Conservation (phyloP, 345 rosid genomes). For the Brassica napus region DNA sequence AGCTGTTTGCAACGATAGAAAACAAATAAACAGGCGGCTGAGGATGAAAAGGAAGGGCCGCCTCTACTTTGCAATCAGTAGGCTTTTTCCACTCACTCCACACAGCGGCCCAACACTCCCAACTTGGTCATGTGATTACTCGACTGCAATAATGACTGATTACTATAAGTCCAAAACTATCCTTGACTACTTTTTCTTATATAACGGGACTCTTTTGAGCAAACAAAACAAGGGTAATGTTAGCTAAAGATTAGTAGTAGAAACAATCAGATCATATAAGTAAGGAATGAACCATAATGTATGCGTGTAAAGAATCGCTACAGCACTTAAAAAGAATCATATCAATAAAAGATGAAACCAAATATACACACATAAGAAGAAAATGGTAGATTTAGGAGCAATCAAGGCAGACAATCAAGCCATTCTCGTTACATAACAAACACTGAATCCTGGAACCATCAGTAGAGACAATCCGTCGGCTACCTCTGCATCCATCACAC, state of each 20-base stretch:
- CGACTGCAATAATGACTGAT: neutral
- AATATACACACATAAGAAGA: slow-evolving; percentile 1
- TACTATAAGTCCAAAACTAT: neutral
- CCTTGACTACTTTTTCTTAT: neutral
- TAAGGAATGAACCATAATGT: neutral
- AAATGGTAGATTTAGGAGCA: slow-evolving; percentile 44
- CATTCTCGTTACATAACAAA: slow-evolving; percentile 79
- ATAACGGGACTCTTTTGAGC: neutral
- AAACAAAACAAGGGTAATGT: neutral
- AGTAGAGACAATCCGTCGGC: slow-evolving; percentile 47
- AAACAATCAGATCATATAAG: neutral
- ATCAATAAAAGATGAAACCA: slow-evolving; percentile 12
- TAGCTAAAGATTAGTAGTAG: neutral
- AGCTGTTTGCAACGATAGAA: too few species aligned
- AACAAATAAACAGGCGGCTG: slow-evolving; percentile 34
- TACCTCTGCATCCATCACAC: slow-evolving; percentile 72
- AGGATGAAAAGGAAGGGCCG: slow-evolving; percentile 29
- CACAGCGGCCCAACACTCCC: slow-evolving; percentile 29
- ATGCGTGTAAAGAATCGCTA: neutral
- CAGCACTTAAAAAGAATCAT: neutral
- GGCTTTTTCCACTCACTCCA: slow-evolving; percentile 23
- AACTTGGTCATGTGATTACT: slow-evolving; percentile 27
- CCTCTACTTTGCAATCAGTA: slow-evolving; percentile 35
- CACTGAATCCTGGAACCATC: slow-evolving; percentile 51
- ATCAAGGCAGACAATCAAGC: slow-evolving; percentile 60